phyloP scores from a whole-genome alignment of 176 grass and related monocot genomes.

The Oryza australiensis region DNA sequence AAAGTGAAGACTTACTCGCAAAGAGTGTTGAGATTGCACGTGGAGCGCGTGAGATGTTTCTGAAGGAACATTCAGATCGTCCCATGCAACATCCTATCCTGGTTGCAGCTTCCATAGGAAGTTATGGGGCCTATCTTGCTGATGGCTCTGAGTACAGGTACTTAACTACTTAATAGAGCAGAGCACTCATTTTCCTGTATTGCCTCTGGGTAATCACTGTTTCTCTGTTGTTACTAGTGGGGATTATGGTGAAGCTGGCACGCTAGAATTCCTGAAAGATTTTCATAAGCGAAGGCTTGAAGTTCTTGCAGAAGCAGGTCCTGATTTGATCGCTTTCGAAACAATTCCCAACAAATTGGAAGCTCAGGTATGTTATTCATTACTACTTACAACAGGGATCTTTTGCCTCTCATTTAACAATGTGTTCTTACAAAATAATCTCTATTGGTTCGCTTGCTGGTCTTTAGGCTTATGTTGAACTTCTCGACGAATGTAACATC shows the following conservation, averaged over 20 bases:
- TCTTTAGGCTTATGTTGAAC: slow-evolving; percentile 85
- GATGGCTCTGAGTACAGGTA: slow-evolving; percentile 99
- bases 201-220: slow-evolving; percentile 18
- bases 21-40: slow-evolving; percentile 83
- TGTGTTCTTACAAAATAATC: slow-evolving; percentile 4
- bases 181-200: neutral
- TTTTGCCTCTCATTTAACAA: slow-evolving; percentile 24
- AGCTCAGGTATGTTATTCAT: slow-evolving; percentile 60
- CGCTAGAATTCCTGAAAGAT: slow-evolving; percentile 74
- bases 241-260: slow-evolving; percentile 71
- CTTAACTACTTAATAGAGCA: neutral
- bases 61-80: slow-evolving; percentile 46
- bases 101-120: slow-evolving; percentile 88
- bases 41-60: slow-evolving; percentile 74
- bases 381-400: neutral
- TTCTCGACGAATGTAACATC: slow-evolving; percentile 76
- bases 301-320: slow-evolving; percentile 73
- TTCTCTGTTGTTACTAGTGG: slow-evolving; percentile 57
- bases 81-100: slow-evolving; percentile 54
- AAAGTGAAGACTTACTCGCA: slow-evolving; percentile 62
- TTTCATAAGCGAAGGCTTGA: slow-evolving; percentile 79
- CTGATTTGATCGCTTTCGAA: slow-evolving; percentile 94
- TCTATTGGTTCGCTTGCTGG: slow-evolving; percentile 8
- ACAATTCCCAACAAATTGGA: slow-evolving; percentile 97
- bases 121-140: slow-evolving; percentile 96